phyloP scores from a whole-genome alignment of 139 green algal genomes.

The Micromonas pusilla region DNA sequence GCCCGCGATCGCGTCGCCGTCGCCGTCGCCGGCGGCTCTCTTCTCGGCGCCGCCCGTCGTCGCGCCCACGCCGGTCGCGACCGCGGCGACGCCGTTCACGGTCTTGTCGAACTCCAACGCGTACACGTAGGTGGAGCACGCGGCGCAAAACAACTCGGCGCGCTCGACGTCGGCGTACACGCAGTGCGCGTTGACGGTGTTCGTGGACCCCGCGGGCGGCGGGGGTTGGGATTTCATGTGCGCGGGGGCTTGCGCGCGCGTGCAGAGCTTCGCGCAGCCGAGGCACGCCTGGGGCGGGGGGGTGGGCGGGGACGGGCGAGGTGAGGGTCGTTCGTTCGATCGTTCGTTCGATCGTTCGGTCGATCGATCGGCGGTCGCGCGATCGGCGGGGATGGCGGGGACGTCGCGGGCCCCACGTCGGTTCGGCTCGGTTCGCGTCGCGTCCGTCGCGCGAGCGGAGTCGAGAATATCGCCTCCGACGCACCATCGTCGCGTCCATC shows the following conservation, averaged over 20 bases:
- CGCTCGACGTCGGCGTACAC: constrained; percentile 50
- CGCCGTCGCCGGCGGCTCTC: neutral
- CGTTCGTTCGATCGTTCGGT: too few relatives aligned
- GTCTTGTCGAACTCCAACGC: constrained; percentile 49
- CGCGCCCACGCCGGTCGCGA: neutral
- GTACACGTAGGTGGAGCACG: constrained; percentile 67
- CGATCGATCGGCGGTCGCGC: too few relatives aligned
- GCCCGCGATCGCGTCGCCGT: neutral
- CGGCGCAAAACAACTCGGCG: constrained; percentile 62
- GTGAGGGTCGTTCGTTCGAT: too few relatives aligned
- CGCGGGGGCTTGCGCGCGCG: neutral
- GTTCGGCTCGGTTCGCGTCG: too few relatives aligned
- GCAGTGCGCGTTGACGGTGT: constrained; percentile 30
- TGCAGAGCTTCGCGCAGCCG: neutral
- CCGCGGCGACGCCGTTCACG: constrained; percentile 36
- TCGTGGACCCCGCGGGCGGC: too few relatives aligned
- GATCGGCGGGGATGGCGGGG: too few relatives aligned
- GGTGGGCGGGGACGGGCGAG: too few relatives aligned
- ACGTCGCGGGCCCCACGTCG: too few relatives aligned
- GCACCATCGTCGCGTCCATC: neutral
- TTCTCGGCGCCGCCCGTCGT: neutral
- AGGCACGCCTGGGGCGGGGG: neutral
- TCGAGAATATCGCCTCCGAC: too few relatives aligned
- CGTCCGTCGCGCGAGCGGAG: too few relatives aligned
- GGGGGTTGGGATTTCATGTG: too few relatives aligned